Conservation (phyloP, 306 rosid species). For the Begonia fuchsioides region DNA sequence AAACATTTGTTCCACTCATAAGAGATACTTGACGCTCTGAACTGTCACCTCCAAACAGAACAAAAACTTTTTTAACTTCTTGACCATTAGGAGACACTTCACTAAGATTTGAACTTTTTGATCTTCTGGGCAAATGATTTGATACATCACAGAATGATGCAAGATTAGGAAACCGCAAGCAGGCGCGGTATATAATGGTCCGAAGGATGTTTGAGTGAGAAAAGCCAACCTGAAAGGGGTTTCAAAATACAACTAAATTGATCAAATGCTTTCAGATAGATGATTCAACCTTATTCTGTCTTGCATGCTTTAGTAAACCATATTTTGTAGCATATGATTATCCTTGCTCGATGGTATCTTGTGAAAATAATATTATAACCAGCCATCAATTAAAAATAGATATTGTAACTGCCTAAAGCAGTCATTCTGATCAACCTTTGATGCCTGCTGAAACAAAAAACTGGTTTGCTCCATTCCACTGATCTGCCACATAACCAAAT, state of each 20-base stretch:
- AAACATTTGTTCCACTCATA: conserved; percentile 95
- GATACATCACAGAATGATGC: conserved; percentile 33
- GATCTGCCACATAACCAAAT: conserved; percentile 39
- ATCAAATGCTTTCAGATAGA: too few species aligned
- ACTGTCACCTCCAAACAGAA: conserved; percentile 88
- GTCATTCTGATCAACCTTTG: conserved; percentile 46
- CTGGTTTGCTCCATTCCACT: conserved; percentile 99
- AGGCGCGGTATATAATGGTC: conserved; percentile 72
- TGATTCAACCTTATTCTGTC: not conserved
- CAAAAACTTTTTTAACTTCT: conserved; percentile 53
- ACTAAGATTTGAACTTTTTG: conserved; percentile 20
- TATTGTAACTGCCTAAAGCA: not conserved
- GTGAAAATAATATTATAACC: not conserved
- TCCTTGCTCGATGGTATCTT: not conserved
- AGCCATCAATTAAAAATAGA: not conserved
- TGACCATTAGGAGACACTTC: conserved; percentile 22
- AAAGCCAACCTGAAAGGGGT: conserved; percentile 67
- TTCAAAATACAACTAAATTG: too few species aligned
- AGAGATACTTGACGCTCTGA: conserved; percentile 99
- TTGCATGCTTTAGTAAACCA: not conserved
- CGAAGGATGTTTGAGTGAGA: conserved; percentile 81
- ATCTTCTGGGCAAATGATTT: conserved; percentile 26
- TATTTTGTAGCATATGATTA: not conserved
- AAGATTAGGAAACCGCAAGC: conserved; percentile 58
- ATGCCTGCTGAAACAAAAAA: conserved; percentile 94